Conservation (phyloP, 139 green algal species). For the Haematococcus lacustris region DNA sequence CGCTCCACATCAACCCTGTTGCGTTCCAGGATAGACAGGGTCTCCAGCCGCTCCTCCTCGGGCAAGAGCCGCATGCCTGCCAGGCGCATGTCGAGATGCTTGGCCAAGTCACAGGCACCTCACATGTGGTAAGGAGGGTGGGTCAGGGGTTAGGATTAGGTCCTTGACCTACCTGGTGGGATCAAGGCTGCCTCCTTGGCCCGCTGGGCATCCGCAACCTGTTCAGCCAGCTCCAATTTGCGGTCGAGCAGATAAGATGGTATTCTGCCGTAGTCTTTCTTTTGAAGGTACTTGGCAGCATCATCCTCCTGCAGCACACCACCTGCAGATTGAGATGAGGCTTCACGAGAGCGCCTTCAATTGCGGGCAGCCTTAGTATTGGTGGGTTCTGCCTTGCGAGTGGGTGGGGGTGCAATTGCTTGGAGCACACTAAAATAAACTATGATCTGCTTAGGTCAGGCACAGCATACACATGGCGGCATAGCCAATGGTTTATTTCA, state of each 20-base stretch:
- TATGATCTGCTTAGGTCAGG: background rate
- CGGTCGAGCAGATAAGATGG: slow-evolving; percentile 51
- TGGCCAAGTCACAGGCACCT: too few relatives aligned
- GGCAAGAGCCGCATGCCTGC: slow-evolving; percentile 57
- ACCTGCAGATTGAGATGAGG: background rate
- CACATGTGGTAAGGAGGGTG: too few relatives aligned
- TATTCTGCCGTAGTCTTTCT: slow-evolving; percentile 46
- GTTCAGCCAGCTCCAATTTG: slow-evolving; percentile 48
- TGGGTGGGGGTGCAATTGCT: too few relatives aligned
- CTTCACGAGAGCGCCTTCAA: background rate
- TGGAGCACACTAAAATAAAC: background rate
- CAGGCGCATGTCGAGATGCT: too few relatives aligned
- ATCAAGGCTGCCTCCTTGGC: slow-evolving; percentile 32
- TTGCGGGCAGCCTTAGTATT: background rate
- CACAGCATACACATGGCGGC: too few relatives aligned
- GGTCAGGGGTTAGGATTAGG: too few relatives aligned
- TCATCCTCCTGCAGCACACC: slow-evolving; percentile 5
- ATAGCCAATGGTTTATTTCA: background rate
- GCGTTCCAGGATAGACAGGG: slow-evolving; percentile 40
- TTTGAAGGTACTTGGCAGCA: slow-evolving; percentile 21
- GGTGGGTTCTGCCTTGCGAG: too few relatives aligned
- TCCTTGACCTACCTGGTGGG: slow-evolving; percentile 3
- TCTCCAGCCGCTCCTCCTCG: slow-evolving; percentile 50
- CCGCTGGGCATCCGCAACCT: slow-evolving; percentile 22
- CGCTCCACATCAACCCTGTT: slow-evolving; percentile 45